A percentile compares a stretch with the other conserved stretches of the same genome.
Evolutionary conservation across 108 stramenopile genomes (phyloP).

Genomic region (Nitzschia palea): DNA sequence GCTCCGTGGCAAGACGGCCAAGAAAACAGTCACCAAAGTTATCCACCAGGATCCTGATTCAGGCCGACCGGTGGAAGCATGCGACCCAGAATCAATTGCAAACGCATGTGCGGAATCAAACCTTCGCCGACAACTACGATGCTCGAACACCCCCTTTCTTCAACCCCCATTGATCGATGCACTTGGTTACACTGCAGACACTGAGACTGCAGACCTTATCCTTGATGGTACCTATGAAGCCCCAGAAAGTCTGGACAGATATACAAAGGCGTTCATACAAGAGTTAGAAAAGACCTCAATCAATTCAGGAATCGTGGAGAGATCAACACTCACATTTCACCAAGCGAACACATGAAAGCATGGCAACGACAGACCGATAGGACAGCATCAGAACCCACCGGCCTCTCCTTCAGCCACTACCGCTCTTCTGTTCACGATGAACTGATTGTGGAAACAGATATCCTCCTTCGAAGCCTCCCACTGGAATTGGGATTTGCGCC

Average conservation of each 20-base stretch:
- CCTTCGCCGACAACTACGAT: neutral
- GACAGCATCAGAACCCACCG: neutral
- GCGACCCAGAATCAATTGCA: neutral
- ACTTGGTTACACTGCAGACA: neutral
- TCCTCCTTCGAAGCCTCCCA: neutral
- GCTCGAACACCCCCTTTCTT: neutral
- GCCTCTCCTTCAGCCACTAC: constrained; percentile 6
- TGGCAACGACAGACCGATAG: constrained; percentile 7
- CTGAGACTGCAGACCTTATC: neutral
- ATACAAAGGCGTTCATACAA: neutral
- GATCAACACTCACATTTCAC: neutral
- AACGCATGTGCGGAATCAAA: neutral
- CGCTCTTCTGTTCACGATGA: neutral
- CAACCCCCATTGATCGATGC: neutral
- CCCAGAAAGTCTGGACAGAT: neutral
- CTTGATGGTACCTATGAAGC: neutral
- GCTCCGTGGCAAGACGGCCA: neutral
- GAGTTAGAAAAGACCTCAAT: neutral
- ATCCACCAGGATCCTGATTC: neutral
- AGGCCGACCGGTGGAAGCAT: neutral
- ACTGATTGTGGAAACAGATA: neutral
- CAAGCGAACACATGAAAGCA: neutral
- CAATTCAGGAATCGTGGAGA: neutral
- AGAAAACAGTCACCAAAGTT: neutral
- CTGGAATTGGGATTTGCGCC: neutral